Percentiles rank a stretch among this genome's conserved stretches.
These are phyloP conservation scores for Globisporangium takayamanum DNA, from an alignment of 352 stramenopile species.

Conservation along the genomic window DNA sequence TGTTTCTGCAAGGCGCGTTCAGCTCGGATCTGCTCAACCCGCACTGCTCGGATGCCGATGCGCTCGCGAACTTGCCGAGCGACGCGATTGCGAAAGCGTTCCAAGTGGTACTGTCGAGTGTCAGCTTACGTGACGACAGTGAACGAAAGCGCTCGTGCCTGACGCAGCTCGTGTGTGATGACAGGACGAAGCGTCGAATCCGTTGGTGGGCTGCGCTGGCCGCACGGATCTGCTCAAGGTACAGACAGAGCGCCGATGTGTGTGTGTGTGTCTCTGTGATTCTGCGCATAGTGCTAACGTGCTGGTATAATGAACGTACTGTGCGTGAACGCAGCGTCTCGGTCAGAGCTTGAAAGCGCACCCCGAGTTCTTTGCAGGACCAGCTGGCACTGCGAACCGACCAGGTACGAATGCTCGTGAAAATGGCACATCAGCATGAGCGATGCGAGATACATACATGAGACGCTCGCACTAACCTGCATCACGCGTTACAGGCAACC, in stretches of 20 bases:
- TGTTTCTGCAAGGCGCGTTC: constrained; percentile 72
- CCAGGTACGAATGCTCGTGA: constrained; percentile 18
- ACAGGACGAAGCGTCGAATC: constrained; percentile 39
- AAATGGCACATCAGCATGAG: too few relatives aligned
- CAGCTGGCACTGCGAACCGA: constrained; percentile 32
- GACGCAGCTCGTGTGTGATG: background rate
- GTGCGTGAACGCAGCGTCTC: constrained; percentile 20
- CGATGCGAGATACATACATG: background rate
- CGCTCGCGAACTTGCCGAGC: constrained; percentile 43
- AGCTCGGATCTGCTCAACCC: constrained; percentile 38
- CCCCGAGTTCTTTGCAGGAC: constrained; percentile 61
- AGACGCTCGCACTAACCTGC: background rate
- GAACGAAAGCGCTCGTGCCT: constrained; percentile 1
- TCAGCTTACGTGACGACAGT: too few relatives aligned
- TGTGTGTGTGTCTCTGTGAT: too few relatives aligned
- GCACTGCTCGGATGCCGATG: constrained; percentile 56
- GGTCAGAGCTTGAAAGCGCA: constrained; percentile 63
- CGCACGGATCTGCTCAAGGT: constrained; percentile 67
- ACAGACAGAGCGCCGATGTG: background rate
- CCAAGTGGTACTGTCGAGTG: constrained; percentile 44
- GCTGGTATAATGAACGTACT: constrained; percentile 8
- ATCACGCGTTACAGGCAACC: constrained; percentile 32
- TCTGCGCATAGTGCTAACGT: too few relatives aligned
- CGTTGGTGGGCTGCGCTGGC: constrained; percentile 69
- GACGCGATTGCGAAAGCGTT: constrained; percentile 70